Conservation (phyloP, 805 yeast genomes). For the Kazachstania bromeliacearum region DNA sequence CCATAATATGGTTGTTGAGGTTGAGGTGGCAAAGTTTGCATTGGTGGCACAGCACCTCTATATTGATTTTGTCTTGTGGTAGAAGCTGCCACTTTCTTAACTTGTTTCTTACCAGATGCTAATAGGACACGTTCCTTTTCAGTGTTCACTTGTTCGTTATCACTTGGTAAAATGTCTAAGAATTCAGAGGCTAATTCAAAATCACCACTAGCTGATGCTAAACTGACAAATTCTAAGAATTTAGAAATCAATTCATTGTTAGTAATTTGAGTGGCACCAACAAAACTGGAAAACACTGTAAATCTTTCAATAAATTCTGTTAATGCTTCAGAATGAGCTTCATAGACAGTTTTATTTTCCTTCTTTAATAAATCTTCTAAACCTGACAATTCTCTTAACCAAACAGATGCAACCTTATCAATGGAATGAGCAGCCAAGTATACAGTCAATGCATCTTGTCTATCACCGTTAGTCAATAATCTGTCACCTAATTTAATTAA, state of each 20-base stretch:
- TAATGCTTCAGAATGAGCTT: conserved; percentile 75
- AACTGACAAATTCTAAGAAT: conserved; percentile 71
- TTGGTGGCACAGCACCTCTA: conserved; percentile 2
- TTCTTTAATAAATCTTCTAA: conserved; percentile 34
- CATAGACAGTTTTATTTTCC: conserved; percentile 52
- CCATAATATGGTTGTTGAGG: conserved; percentile 3
- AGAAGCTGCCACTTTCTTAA: conserved; percentile 5
- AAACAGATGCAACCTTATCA: conserved; percentile 67
- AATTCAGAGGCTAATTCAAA: conserved; percentile 71
- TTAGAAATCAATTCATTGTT: conserved; percentile 35
- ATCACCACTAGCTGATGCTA: conserved; percentile 74
- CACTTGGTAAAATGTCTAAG: conserved; percentile 61
- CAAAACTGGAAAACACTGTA: conserved; percentile 41
- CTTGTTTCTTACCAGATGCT: conserved; percentile 40
- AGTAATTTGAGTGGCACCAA: conserved; percentile 17
- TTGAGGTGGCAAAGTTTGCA: conserved; percentile 1
- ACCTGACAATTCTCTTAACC: conserved; percentile 67
- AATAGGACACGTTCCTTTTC: conserved; percentile 74
- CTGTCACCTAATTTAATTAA: conserved; percentile 72
- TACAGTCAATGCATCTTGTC: conserved; percentile 68
- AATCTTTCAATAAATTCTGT: conserved; percentile 78
- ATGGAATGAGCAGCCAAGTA: conserved; percentile 75
- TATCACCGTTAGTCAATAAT: conserved; percentile 41
- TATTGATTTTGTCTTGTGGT: conserved; percentile 4
- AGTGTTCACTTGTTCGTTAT: conserved; percentile 55